Base-by-base conservation (phyloP, 306 rosid genomes). In the Sesbania bispinosa region DNA sequence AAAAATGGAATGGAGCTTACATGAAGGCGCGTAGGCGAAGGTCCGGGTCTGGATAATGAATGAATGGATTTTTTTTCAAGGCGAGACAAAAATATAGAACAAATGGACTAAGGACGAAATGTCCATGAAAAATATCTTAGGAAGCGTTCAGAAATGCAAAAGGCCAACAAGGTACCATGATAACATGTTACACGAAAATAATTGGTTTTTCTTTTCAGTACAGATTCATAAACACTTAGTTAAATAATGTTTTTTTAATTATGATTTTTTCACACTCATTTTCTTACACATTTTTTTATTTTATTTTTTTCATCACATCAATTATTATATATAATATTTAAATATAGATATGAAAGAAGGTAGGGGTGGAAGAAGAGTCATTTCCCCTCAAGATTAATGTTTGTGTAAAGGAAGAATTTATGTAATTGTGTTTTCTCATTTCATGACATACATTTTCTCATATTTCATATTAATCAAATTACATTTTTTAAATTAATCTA, bases 21-120 rank as follows among this genome's bases (percentile, higher is more conserved):
- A 81, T 81, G 81, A 77, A 81, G 57, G 42, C 72, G 51, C 1
- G n/a, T n/a, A n/a, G n/a, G n/a, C n/a, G n/a, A n/a, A n/a, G n/a
- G 61, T 33, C 45, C 2, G 27, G 43, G 35, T 71, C 4, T 63
- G 85, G 79, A 81, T 77, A 81, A 77, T 66, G 79, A 81, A 71
- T 65, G 76, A 13, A 30, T 5, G 79, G 50, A 57, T n/a, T n/a
- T 18, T 63, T 41, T 61, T 33, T 23, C 4, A 53, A 60, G 47
- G 16, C 20, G 15, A 42, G 2, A 36, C 2, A 55, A 33, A 36
- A n/a, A 4, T 38, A 53, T 46, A 62, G 51, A 47, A 55, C 29
- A 75, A 45, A 57, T 43, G 27, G 36, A 69, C 53, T 62, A 20
- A 69, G 39, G 67, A 62, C 51, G 26, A 69, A 80, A 75, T 69